Evolutionary conservation across 2,329 filamentous ascomycete genomes (phyloP).

Genomic region (Cladosporium cucumerinum): DNA sequence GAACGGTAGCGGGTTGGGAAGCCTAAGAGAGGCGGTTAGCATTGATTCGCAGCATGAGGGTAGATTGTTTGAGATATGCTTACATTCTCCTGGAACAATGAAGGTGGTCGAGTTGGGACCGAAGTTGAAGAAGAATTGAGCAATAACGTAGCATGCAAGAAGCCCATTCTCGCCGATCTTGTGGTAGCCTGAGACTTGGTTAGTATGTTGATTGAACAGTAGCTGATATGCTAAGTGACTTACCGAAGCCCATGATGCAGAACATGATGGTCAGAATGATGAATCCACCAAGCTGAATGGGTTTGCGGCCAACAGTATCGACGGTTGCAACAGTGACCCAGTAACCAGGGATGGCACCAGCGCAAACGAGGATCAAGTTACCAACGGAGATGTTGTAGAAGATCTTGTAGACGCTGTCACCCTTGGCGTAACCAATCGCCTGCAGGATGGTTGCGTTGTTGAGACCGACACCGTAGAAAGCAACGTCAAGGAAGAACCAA

Average conservation of each 20-base stretch:
- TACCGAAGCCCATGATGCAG: constrained; percentile 47
- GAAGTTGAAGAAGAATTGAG: constrained; percentile 55
- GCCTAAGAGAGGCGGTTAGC: constrained; percentile 21
- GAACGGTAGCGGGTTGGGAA: constrained; percentile 50
- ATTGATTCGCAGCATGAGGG: not conserved
- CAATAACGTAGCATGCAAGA: constrained; percentile 46
- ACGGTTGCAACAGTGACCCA: constrained; percentile 74
- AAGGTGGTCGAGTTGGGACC: constrained; percentile 52
- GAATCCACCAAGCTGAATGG: constrained; percentile 64
- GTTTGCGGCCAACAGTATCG: constrained; percentile 72
- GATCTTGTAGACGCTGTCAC: constrained; percentile 65
- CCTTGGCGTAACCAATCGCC: constrained; percentile 67
- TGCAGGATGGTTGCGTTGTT: constrained; percentile 72
- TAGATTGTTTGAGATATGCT: not conserved
- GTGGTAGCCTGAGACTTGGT: constrained; percentile 35
- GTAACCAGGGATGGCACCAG: constrained; percentile 77
- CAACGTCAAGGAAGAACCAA: constrained; percentile 76
- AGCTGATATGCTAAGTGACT: not conserved
- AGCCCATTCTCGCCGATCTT: constrained; percentile 41
- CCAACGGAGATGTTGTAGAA: constrained; percentile 73
- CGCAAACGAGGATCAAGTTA: constrained; percentile 74
- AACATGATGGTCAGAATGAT: constrained; percentile 47
- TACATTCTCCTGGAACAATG: constrained; percentile 48
- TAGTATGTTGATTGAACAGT: not conserved
- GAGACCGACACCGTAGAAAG: constrained; percentile 58